These are phyloP conservation scores for Leccinum disarticulatum DNA, from an alignment of 768 basidiomycete genomes.

Conservation along the genomic window DNA sequence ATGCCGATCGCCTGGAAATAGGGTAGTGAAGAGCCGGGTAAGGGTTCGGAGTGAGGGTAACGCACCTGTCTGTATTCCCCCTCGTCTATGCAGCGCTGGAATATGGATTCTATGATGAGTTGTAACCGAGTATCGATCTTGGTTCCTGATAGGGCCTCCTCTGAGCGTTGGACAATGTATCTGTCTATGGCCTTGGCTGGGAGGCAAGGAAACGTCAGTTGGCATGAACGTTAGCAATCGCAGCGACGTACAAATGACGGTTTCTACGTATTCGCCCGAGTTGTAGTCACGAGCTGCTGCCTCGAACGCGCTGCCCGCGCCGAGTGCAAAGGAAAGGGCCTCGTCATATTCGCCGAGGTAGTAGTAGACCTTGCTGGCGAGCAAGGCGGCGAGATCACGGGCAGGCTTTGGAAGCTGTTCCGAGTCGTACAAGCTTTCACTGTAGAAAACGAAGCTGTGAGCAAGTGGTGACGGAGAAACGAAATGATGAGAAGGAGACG, in stretches of 20 bases:
- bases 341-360: conserved; percentile 95
- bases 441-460: conserved; percentile 33
- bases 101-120: conserved; percentile 86
- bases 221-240: background rate
- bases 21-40: conserved; percentile 10
- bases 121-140: conserved; percentile 81
- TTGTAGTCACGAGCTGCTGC: conserved; percentile 60
- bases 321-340: conserved; percentile 91
- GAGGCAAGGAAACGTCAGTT: background rate
- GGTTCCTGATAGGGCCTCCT: conserved; percentile 48
- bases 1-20: conserved; percentile 82
- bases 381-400: conserved; percentile 81
- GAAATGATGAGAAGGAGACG: conserved; percentile 33
- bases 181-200: conserved; percentile 94
- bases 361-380: conserved; percentile 98
- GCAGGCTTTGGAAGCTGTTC: conserved; percentile 70
- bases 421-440: conserved; percentile 88
- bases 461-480: conserved; percentile 4
- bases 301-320: conserved; percentile 85
- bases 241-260: conserved; percentile 78
- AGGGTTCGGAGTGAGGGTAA: conserved; percentile 1
- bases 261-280: conserved; percentile 89
- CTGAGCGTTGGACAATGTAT: conserved; percentile 71
- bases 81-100: conserved; percentile 80
- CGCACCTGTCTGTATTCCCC: conserved; percentile 88